Conservation (phyloP, 805 yeast genomes). For the Wickerhamomyces sydowiorum region DNA sequence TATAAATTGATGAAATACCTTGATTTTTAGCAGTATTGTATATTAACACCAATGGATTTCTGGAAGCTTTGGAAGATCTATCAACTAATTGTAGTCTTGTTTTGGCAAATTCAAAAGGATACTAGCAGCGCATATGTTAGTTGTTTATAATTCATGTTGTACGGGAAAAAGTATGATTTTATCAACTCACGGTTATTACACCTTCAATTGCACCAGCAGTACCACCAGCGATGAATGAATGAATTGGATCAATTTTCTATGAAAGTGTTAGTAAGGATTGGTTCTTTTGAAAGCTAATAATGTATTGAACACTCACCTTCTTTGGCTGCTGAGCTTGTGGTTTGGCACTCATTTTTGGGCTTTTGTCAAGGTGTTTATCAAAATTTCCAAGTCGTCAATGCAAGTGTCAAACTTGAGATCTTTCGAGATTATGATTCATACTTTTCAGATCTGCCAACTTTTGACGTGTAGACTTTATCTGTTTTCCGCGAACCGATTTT, state of each 20-base stretch:
- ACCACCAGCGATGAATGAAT: constrained; percentile 92
- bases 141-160: background rate
- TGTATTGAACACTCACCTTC: background rate
- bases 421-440: background rate
- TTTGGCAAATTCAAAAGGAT: constrained; percentile 96
- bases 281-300: background rate
- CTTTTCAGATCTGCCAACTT: background rate
- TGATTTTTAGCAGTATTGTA: constrained; percentile 69
- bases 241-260: constrained; percentile 55
- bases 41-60: constrained; percentile 82
- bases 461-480: too few relatives aligned
- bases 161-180: background rate
- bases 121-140: constrained; percentile 23
- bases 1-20: constrained; percentile 75
- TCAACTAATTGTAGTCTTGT: constrained; percentile 83
- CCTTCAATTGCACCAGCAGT: constrained; percentile 97
- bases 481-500: too few relatives aligned
- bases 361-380: too few relatives aligned
- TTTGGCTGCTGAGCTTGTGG: background rate
- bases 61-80: constrained; percentile 55
- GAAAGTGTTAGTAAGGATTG: background rate
- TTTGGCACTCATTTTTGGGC: too few relatives aligned
- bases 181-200: constrained; percentile 48
- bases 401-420: too few relatives aligned
- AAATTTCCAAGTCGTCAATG: too few relatives aligned